These are phyloP conservation scores for Cymbopogon citratus DNA, from an alignment of 176 grass and related monocot species.

Conservation along the genomic window DNA sequence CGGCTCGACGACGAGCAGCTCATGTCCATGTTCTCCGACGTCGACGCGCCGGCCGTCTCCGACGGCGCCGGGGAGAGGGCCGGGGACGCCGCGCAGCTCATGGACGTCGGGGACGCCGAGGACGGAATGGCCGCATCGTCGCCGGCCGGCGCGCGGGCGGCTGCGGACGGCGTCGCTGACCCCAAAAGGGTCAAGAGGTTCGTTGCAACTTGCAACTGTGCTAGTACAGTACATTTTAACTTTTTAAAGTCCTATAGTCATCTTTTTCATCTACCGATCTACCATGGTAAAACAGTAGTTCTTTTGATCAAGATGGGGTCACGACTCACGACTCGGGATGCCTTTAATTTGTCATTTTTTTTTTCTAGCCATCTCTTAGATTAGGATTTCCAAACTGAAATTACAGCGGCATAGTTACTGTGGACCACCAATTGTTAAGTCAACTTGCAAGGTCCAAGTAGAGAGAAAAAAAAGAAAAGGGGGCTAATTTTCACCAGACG, in stretches of 20 bases:
- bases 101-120: constrained; percentile 43
- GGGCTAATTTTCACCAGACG: no score
- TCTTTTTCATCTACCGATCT: neutral
- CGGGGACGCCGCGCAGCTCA: constrained; percentile 36
- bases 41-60: constrained; percentile 42
- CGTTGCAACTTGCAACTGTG: neutral
- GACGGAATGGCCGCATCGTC: constrained; percentile 7
- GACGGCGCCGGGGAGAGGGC: constrained; percentile 18
- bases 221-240: neutral
- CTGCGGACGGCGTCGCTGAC: constrained; percentile 38
- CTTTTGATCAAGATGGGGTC: neutral
- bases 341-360: neutral
- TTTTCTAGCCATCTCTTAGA: neutral
- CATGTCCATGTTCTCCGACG: constrained; percentile 97
- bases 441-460: neutral
- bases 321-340: neutral
- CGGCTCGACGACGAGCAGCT: constrained; percentile 92
- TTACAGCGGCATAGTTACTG: neutral
- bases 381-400: neutral
- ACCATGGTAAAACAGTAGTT: constrained; percentile 13
- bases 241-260: neutral
- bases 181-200: constrained; percentile 91
- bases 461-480: no score
- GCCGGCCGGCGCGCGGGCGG: neutral
- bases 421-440: neutral